These are phyloP conservation scores for Acer campestre DNA, from an alignment of 345 rosid genomes.

Conservation along the genomic window DNA sequence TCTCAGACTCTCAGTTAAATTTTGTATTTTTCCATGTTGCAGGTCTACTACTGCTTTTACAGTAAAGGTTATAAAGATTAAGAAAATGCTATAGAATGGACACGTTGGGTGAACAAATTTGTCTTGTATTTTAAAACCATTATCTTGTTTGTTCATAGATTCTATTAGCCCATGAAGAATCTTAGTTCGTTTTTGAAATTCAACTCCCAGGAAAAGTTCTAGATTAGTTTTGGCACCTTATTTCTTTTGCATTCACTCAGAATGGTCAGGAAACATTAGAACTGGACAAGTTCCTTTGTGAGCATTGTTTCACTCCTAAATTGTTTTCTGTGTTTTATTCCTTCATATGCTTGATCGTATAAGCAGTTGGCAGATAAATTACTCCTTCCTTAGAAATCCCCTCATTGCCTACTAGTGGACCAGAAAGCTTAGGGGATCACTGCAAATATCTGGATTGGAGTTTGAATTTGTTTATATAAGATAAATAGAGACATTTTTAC, in stretches of 20 bases:
- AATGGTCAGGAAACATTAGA: not conserved
- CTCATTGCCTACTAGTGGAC: not conserved
- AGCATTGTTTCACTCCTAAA: not conserved
- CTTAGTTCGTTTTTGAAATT: not conserved
- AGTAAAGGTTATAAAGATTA: not conserved
- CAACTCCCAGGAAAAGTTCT: not conserved
- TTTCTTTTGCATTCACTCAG: not conserved
- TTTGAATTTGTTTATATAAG: not conserved
- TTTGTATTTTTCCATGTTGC: no score
- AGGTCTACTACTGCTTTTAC: not conserved
- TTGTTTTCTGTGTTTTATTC: not conserved
- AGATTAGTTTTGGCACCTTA: not conserved
- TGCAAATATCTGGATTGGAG: not conserved
- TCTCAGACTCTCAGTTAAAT: not conserved
- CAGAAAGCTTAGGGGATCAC: slow-evolving; percentile 1
- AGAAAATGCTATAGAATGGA: not conserved
- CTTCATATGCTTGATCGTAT: not conserved
- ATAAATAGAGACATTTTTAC: not conserved
- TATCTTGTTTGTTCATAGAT: not conserved
- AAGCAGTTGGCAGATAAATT: not conserved
- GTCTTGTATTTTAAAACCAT: not conserved
- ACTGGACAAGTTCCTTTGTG: not conserved
- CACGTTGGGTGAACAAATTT: no score
- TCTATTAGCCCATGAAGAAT: not conserved
- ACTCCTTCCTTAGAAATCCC: not conserved